Base-by-base conservation (phyloP, 345 rosid genomes). In the Lenwebbia sp. region DNA sequence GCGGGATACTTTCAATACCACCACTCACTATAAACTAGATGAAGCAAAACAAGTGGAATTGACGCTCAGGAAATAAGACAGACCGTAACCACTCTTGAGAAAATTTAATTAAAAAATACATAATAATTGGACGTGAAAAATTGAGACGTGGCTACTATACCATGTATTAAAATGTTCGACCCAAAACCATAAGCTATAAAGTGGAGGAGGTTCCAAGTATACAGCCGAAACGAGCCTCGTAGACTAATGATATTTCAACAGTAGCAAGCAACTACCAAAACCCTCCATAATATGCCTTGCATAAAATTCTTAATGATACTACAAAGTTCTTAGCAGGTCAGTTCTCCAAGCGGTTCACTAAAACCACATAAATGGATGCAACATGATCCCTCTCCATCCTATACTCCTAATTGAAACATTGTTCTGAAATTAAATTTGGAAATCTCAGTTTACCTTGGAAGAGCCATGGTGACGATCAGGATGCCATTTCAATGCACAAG, bases 401-500 rank as follows among this genome's bases (percentile, higher is more conserved):
- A 54, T 47, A 26, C 56, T 47, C 13, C 15, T 23, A 83, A n/a
- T 83, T 23, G 40, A 37, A 54, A 37, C 47, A 40, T 37, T 54
- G n/a, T 8, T 14, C 23, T 51, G 47, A 54, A 40, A 33, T 40
- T 40, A 55, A 84, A 28, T 84, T 84, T 30, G 49, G 26, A 53
- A 40, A 70, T 2, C 6, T 62, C 30, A 33, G 15, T 84, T 74
- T 90, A 95, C 99, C 98, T 96, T 96, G 86, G 95, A 93, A 53
- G 95, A 91, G 83, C 94, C 95, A 21, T 91, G 94, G 88, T 94
- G 99, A 86, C 94, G 98, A 95, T 96, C 98, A 19, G 98, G 99
- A 89, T 95, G 98, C 98, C 99, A 97, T 88, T 95, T 95, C 83
- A 97, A 87, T 12, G 99, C 99, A 84, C 98, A 94, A 84, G 90